phyloP scores from a whole-genome alignment of 1,139 yeast genomes.

The Groenewaldozyma auringiensis region DNA sequence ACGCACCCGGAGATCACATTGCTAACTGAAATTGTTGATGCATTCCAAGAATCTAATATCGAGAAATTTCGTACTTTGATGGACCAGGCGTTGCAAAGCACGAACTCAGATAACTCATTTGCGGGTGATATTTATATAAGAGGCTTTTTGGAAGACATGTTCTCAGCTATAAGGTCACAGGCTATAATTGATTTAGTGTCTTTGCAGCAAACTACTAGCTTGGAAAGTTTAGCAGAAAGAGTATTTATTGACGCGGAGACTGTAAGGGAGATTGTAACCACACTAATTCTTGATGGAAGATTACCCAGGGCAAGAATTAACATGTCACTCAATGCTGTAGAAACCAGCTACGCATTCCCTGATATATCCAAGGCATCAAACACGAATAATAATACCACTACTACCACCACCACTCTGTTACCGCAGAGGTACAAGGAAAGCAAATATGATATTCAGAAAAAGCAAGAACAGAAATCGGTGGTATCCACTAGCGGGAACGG shows the following conservation, averaged over 20 bases:
- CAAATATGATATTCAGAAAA: constrained; percentile 12
- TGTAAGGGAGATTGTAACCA: constrained; percentile 37
- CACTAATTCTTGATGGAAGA: constrained; percentile 41
- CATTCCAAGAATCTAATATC: constrained; percentile 34
- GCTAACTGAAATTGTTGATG: constrained; percentile 34
- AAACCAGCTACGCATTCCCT: background rate
- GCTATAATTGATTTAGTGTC: constrained; percentile 32
- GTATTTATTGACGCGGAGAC: constrained; percentile 26
- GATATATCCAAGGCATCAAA: constrained; percentile 3
- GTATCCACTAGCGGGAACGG: constrained; percentile 2
- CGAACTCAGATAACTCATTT: constrained; percentile 19
- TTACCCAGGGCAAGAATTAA: constrained; percentile 42
- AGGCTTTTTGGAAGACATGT: constrained; percentile 28
- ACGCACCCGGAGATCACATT: constrained; percentile 33
- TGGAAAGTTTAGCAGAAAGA: constrained; percentile 28
- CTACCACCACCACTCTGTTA: constrained; percentile 6
- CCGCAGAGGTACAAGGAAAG: constrained; percentile 14
- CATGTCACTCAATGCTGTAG: constrained; percentile 11
- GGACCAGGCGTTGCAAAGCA: constrained; percentile 12
- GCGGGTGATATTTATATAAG: constrained; percentile 25
- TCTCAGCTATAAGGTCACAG: constrained; percentile 29
- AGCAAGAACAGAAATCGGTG: constrained; percentile 15
- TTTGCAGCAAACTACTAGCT: constrained; percentile 34
- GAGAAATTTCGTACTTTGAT: constrained; percentile 31
- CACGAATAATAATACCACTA: constrained; percentile 4